Evolutionary conservation across 805 yeast genomes (phyloP).

Genomic region (Ogataea thermomethanolica): DNA sequence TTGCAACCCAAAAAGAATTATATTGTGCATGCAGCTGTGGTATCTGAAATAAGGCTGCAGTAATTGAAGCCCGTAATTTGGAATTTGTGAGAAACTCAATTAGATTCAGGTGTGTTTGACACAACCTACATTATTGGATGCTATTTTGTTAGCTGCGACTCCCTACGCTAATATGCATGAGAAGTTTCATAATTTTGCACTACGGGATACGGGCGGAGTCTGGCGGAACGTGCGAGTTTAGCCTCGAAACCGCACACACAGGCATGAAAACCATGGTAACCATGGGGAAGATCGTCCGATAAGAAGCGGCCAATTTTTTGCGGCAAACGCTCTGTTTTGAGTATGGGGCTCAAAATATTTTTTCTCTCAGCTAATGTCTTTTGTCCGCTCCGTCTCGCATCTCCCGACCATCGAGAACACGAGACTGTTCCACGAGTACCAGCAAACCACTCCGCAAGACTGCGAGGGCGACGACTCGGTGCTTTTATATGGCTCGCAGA

Average conservation of each 20-base stretch:
- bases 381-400: slow-evolving; percentile 18
- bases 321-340: too few relatives aligned
- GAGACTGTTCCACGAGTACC: slow-evolving; percentile 22
- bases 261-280: too few relatives aligned
- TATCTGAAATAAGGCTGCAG: slow-evolving; percentile 1
- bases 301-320: too few relatives aligned
- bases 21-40: slow-evolving; percentile 6
- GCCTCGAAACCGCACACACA: too few relatives aligned
- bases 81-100: too few relatives aligned
- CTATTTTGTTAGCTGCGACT: too few relatives aligned
- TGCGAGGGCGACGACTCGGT: slow-evolving; percentile 16
- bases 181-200: too few relatives aligned
- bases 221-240: too few relatives aligned
- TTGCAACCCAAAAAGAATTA: slow-evolving; percentile 3
- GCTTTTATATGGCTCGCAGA: slow-evolving; percentile 19
- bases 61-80: background rate
- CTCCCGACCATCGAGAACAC: slow-evolving; percentile 32
- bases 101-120: background rate
- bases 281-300: too few relatives aligned
- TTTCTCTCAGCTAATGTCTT: slow-evolving; percentile 1
- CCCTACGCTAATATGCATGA: too few relatives aligned
- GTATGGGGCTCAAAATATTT: background rate
- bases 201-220: too few relatives aligned
- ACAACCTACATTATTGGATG: too few relatives aligned
- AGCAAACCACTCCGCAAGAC: slow-evolving; percentile 25